phyloP scores from a whole-genome alignment of 176 grass and related monocot genomes.

The Oryza glaberrima region DNA sequence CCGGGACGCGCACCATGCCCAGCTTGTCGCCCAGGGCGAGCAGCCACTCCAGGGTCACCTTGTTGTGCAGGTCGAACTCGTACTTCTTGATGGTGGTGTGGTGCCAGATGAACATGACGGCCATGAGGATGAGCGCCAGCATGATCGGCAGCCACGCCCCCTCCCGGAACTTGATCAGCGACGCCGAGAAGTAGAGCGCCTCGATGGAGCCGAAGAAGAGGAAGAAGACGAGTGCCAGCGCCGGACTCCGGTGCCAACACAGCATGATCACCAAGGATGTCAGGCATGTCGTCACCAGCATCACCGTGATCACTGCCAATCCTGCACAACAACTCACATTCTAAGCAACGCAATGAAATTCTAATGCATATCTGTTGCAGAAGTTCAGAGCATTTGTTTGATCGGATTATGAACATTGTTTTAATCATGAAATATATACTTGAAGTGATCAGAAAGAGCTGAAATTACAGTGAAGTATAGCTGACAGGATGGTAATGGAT shows the following conservation, averaged over 20 bases:
- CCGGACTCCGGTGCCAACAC: conserved; percentile 80
- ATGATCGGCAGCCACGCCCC: conserved; percentile 90
- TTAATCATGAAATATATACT: not conserved
- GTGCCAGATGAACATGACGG: conserved; percentile 95
- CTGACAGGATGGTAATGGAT: not conserved
- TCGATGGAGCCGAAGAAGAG: conserved; percentile 92
- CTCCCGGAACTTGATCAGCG: conserved; percentile 88
- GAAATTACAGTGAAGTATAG: not conserved
- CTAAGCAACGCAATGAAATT: not conserved
- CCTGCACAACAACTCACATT: conserved; percentile 42
- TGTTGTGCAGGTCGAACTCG: conserved; percentile 92
- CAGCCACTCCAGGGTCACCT: conserved; percentile 94
- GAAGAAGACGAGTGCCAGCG: conserved; percentile 70
- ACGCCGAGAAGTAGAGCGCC: conserved; percentile 91
- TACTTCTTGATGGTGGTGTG: conserved; percentile 91
- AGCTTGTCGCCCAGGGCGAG: conserved; percentile 77
- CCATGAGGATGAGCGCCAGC: conserved; percentile 74
- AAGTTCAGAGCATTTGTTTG: not conserved
- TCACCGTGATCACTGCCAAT: conserved; percentile 90
- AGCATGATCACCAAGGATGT: conserved; percentile 85
- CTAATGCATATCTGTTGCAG: not conserved
- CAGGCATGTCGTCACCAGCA: conserved; percentile 94
- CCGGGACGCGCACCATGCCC: conserved; percentile 90
- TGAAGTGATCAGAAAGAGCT: not conserved
- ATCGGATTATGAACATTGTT: not conserved